Base-by-base conservation (phyloP, 2,329 filamentous ascomycete species). In the Cadophora gregata region DNA sequence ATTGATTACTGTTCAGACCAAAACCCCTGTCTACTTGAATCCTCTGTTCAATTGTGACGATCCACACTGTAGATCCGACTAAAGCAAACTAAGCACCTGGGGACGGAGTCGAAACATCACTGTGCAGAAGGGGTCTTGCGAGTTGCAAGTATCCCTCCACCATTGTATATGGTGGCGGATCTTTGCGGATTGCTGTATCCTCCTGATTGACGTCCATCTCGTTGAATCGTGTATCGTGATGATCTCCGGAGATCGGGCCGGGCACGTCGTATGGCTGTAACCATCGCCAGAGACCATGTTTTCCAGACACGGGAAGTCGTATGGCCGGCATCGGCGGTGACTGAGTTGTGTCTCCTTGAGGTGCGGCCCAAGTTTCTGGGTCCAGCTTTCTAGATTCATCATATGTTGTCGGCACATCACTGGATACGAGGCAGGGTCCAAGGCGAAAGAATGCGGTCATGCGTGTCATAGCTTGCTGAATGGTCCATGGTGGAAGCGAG, bases 61-160 rank as follows among this genome's bases (percentile, higher is more conserved):
- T 21, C 42, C 19, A 7, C 21, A 19, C 10, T 47, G 5, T 12
- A 8, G 42, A 12, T 7, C 42, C 1, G 21, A 47, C 14, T 21
- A 47, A 47, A 12, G 8, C 42, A 1, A 47, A 47, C 14, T 21
- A 47, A 47, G 5, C 14, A 12, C 42, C 42, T 47, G 42, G 42
- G 21, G 42, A 47, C 21, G 42, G 42, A 47, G 42, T 47, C 42
- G n/a, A n/a, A 47, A 47, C n/a, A 47, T 47, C 42, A n/a, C n/a
- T 21, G n/a, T 47, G 42, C 6, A 47, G 42, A 47, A 59, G 33
- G 24, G 63, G 63, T 47, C 75, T 79, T 66, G 76, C 62, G 38
- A 76, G 31, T 48, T 76, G 67, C 74, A 79, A 72, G 58, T 69
- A 78, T 10, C 77, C 77, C 66, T 78, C 77, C 8, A 78, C 47